These are phyloP conservation scores for Fusarium hainanense DNA, from an alignment of 2,329 filamentous ascomycete species.

Conservation along the genomic window DNA sequence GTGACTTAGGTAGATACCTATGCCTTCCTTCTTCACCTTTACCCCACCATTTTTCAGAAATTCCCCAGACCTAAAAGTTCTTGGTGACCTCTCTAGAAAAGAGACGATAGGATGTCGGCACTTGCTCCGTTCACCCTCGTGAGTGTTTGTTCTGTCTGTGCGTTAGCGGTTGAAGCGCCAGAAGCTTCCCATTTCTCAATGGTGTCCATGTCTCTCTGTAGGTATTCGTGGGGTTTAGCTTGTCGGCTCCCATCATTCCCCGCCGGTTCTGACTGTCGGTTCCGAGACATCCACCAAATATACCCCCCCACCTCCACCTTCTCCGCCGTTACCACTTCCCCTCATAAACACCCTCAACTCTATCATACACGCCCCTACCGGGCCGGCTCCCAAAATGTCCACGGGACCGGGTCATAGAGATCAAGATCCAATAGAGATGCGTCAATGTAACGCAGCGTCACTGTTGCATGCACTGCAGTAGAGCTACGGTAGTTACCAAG, in stretches of 20 bases:
- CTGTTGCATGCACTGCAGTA: not conserved
- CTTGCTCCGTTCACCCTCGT: not conserved
- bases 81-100: constrained; percentile 4
- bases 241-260: constrained; percentile 22
- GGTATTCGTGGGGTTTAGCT: constrained; percentile 9
- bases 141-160: not conserved
- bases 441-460: constrained; percentile 11
- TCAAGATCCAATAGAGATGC: constrained; percentile 7
- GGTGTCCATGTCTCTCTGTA: not conserved
- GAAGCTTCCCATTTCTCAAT: constrained; percentile 28
- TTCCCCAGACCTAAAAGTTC: constrained; percentile 24
- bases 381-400: constrained; percentile 34
- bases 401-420: constrained; percentile 23
- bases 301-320: not conserved
- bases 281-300: constrained; percentile 9
- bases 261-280: constrained; percentile 27
- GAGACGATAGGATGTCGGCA: constrained; percentile 7
- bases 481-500: not conserved
- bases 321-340: not conserved
- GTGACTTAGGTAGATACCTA: not conserved
- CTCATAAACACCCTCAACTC: constrained; percentile 25
- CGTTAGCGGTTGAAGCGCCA: constrained; percentile 27
- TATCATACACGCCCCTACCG: constrained; percentile 33
- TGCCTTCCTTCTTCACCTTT: not conserved
- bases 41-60: constrained; percentile 18